phyloP scores from a whole-genome alignment of 192 early-diverging fungal species.

The Piromyces finnis region DNA sequence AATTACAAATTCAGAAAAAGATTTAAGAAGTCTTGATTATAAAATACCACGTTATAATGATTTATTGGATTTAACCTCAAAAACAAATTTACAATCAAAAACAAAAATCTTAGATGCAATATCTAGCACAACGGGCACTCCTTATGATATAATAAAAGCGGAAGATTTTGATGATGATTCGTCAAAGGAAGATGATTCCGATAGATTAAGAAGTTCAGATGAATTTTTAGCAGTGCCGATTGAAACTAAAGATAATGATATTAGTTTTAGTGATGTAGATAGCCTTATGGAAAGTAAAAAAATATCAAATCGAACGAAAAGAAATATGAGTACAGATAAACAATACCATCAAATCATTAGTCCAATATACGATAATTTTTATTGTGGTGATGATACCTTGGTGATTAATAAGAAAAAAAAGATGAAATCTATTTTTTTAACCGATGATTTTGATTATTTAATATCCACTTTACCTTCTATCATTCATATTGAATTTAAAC shows the following conservation, averaged over 20 bases:
- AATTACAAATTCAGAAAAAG: neutral
- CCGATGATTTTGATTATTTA: neutral
- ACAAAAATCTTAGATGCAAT: neutral
- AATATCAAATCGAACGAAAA: neutral
- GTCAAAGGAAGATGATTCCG: neutral
- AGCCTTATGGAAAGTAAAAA: neutral
- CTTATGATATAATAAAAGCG: too few relatives aligned
- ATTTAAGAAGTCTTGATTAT: neutral
- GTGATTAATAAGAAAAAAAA: neutral
- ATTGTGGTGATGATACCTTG: neutral
- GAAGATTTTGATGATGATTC: too few relatives aligned
- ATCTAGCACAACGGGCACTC: too few relatives aligned
- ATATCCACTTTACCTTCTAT: neutral
- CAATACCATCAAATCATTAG: neutral
- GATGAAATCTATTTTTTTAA: neutral
- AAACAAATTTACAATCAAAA: neutral
- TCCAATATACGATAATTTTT: neutral
- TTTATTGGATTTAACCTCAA: neutral
- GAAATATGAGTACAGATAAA: neutral
- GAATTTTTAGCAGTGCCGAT: neutral
- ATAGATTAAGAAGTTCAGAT: neutral
- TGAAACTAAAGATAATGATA: neutral
- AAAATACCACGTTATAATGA: neutral
- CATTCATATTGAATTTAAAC: neutral
- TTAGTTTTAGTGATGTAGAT: neutral